A percentile compares a stretch with the other conserved stretches of the same genome.
Conservation (phyloP, 1,284 basidiomycete species). For the Ceratobasidium sp. region DNA sequence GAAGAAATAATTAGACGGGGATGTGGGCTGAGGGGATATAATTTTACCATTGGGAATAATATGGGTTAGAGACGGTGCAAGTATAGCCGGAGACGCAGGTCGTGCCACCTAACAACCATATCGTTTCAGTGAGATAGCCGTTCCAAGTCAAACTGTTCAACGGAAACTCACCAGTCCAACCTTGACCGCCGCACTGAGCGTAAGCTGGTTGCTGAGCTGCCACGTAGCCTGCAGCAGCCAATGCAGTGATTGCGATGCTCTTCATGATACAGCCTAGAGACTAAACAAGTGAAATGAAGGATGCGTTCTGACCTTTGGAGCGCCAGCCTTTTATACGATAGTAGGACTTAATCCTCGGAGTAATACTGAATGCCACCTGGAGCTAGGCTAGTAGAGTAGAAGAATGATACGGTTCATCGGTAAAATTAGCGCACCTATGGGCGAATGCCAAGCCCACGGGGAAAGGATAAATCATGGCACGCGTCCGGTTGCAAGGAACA, state of each 20-base stretch:
- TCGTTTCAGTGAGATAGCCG: no score
- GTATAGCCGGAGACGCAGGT: constrained; percentile 48
- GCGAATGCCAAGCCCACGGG: background rate
- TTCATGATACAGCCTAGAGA: constrained; percentile 15
- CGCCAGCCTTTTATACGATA: background rate
- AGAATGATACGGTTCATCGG: background rate
- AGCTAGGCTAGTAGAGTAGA: background rate
- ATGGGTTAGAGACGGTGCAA: constrained; percentile 47
- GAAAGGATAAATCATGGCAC: background rate
- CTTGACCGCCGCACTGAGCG: constrained; percentile 45
- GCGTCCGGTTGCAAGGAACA: background rate
- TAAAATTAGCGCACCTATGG: background rate
- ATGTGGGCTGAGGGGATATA: no score
- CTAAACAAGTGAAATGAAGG: background rate
- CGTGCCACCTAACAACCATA: constrained; percentile 19
- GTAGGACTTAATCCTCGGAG: background rate
- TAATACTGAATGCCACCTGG: background rate
- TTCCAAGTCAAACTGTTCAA: no score
- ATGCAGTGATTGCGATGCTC: constrained; percentile 2
- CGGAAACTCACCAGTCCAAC: constrained; percentile 32
- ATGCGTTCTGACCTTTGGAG: background rate
- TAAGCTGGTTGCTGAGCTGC: constrained; percentile 42
- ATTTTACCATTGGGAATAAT: constrained; percentile 47
- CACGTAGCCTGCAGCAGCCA: constrained; percentile 46
- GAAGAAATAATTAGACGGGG: background rate